Evolutionary conservation across 805 yeast species (phyloP), one percentile per base, ranked within the genome.

Genomic region (Starmera quercuum): DNA sequence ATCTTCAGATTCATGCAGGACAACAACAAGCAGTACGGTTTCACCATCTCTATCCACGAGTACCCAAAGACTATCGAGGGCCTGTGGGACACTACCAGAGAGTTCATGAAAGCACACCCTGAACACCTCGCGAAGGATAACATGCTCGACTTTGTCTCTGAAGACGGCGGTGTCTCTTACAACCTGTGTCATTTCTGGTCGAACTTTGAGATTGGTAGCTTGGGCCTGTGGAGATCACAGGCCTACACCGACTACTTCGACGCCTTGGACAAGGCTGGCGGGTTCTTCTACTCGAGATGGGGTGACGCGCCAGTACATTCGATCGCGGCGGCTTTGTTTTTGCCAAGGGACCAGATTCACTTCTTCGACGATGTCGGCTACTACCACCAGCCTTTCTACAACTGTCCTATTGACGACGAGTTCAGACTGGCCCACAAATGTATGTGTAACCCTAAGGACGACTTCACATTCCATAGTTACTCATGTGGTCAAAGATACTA

Each of bases 281-380:
- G 94, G 1, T 83, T 83, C 58, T 83, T 74, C 58, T 82, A 83
- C 53, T 92, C 84, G 61, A 68, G 95, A 46, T 85, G 95, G 95
- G 95, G 95, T 29, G 95, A 85, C 58, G 95, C 95, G 2, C 95
- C 95, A 10, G 74, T 84, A 9, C 94, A 83, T 58, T 75, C 94
- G 1, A 71, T 84, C 35, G 92, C 83, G 17, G 83, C 80, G 7
- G 56, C 86, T 2, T 54, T 81, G 32, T 71, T 82, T 51, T 55
- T 78, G 32, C 71, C 73, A 41, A 66, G 65, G 46, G 61, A 66
- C 21, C 69, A 80, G 49, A 45, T 84, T 20, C 87, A 81, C 54
- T 81, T 71, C 63, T 81, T 85, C 54, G 78, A 75, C 35, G 83
- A 83, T 41, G 64, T 84, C 30, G 95, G 94, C 13, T 84, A 83